A percentile compares a stretch with the other conserved stretches of the same genome.
Evolutionary conservation across 139 green algal genomes (phyloP).

Genomic region (Astrephomene gubernaculifera): DNA sequence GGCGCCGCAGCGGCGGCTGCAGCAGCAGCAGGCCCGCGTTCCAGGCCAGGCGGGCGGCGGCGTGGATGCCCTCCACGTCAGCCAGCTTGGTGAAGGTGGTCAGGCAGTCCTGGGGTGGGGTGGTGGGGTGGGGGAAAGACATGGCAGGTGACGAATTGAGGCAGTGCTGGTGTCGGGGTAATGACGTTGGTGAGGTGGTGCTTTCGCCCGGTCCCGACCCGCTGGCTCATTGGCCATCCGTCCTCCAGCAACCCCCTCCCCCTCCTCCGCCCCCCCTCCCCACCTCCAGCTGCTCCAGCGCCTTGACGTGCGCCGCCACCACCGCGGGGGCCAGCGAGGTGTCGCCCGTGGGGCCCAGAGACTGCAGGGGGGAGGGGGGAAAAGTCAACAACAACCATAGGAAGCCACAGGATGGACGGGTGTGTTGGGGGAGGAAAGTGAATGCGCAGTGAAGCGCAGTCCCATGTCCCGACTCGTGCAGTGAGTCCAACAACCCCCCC

Average conservation of each 20-base stretch:
- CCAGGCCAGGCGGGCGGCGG: constrained; percentile 68
- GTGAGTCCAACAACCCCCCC: too few species aligned
- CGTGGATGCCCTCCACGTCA: constrained; percentile 69
- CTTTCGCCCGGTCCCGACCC: too few species aligned
- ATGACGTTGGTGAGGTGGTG: not conserved
- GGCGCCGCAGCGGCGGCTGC: constrained; percentile 52
- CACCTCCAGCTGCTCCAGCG: constrained; percentile 43
- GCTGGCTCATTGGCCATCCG: too few species aligned
- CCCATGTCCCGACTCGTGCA: too few species aligned
- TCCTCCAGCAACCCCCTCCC: too few species aligned
- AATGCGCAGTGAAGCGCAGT: too few species aligned
- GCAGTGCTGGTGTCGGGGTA: not conserved
- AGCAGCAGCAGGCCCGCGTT: constrained; percentile 73
- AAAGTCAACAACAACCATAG: too few species aligned
- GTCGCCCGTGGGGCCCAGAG: constrained; percentile 30
- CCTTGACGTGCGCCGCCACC: constrained; percentile 34
- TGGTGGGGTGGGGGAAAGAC: not conserved
- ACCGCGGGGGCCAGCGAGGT: constrained; percentile 22
- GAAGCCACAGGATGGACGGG: too few species aligned
- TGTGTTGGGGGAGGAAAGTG: too few species aligned
- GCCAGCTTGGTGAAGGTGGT: constrained; percentile 62
- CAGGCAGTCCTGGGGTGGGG: constrained; percentile 40
- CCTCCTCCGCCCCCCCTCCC: not conserved
- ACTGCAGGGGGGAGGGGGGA: not conserved
- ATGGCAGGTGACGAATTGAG: not conserved